Conservation (phyloP, 345 rosid genomes). For the Angophora floribunda region DNA sequence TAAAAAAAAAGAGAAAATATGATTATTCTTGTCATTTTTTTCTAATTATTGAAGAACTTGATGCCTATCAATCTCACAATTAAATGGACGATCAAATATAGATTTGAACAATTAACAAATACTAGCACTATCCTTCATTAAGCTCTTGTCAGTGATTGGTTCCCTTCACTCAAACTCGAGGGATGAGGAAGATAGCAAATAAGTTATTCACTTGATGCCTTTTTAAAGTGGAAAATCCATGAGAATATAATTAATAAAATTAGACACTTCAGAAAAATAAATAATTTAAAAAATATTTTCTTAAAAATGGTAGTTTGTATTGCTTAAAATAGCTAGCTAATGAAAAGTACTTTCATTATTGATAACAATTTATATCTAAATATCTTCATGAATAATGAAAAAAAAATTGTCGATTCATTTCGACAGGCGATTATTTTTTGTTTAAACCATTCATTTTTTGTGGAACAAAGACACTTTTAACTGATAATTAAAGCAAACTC, state of each 20-base stretch:
- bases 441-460: not conserved
- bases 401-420: fast-evolving
- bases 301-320: not conserved
- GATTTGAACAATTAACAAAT: too few species aligned
- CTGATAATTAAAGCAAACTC: not conserved
- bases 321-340: not conserved
- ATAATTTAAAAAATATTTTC: not conserved
- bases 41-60: not conserved
- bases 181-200: not conserved
- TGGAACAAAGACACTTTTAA: fast-evolving
- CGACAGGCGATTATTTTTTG: fast-evolving
- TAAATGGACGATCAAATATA: too few species aligned
- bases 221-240: not conserved
- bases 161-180: too few species aligned
- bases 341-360: not conserved
- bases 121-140: not conserved
- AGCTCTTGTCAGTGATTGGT: too few species aligned
- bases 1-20: too few species aligned
- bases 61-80: too few species aligned
- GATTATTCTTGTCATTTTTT: not conserved
- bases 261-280: not conserved
- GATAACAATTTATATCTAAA: fast-evolving
- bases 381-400: not conserved
- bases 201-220: not conserved
- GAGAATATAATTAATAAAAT: too few species aligned